These are phyloP conservation scores for Brassica balearica DNA, from an alignment of 441 rosid species.

Conservation along the genomic window DNA sequence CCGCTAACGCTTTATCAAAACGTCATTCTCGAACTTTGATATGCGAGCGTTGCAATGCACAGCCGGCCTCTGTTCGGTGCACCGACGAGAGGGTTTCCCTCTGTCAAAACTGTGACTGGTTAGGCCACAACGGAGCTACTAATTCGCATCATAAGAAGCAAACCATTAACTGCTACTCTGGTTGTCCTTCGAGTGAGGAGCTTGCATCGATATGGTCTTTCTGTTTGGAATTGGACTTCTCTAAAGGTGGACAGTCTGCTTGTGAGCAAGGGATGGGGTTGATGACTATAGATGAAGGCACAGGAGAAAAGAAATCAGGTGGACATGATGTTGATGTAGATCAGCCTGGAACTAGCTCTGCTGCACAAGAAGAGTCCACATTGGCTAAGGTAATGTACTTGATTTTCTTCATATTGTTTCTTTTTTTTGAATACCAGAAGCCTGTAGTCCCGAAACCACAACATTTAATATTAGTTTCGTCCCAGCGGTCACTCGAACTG, in stretches of 20 bases:
- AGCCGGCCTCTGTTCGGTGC: conserved; percentile 79
- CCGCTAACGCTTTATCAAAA: conserved; percentile 85
- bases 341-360: conserved; percentile 57
- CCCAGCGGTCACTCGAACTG: no score
- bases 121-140: conserved; percentile 61
- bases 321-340: conserved; percentile 32
- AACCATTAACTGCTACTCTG: conserved; percentile 75
- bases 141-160: conserved; percentile 72
- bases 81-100: conserved; percentile 69
- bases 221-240: conserved; percentile 49
- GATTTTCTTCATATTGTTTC: neutral
- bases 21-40: conserved; percentile 86
- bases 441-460: no score
- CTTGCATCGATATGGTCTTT: conserved; percentile 90
- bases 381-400: conserved; percentile 63
- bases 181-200: conserved; percentile 87
- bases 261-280: conserved; percentile 78
- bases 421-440: no score
- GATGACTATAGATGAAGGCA: conserved; percentile 74
- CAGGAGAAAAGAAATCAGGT: conserved; percentile 22
- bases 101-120: conserved; percentile 96
- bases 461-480: no score
- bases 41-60: conserved; percentile 83
- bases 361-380: conserved; percentile 52
- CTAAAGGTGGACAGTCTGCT: conserved; percentile 61